Evolutionary conservation across 139 green algal genomes (phyloP).

Genomic region (Asterochloris erici): DNA sequence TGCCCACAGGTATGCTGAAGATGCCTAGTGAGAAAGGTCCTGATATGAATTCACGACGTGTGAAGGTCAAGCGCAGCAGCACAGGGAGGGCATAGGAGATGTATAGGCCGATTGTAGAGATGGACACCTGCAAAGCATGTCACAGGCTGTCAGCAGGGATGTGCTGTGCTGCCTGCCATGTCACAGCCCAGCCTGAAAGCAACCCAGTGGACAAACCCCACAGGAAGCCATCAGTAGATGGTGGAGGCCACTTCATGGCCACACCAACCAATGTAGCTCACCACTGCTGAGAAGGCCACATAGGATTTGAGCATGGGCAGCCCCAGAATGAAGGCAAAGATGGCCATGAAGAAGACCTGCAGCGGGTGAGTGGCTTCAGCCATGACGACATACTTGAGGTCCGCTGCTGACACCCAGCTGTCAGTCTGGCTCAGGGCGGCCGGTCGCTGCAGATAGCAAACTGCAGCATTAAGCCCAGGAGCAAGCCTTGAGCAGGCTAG

Average conservation of each 20-base stretch:
- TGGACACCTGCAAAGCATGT: constrained; percentile 3
- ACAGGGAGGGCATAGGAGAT: constrained; percentile 55
- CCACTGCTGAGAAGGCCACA: constrained; percentile 31
- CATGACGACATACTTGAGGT: no score
- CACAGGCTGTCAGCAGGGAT: no score
- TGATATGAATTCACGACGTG: constrained; percentile 34
- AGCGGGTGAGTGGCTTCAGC: no score
- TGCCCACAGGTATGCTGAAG: constrained; percentile 17
- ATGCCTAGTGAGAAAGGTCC: constrained; percentile 46
- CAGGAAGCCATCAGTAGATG: no score
- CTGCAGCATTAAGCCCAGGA: no score
- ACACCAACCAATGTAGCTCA: neutral
- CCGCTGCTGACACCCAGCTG: no score
- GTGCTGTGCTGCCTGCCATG: no score
- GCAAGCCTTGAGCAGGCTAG: neutral
- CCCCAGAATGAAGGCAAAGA: constrained; percentile 37
- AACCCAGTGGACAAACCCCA: no score
- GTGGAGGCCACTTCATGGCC: no score
- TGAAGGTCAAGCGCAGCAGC: constrained; percentile 35
- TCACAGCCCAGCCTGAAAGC: no score
- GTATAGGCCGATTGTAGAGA: constrained; percentile 47
- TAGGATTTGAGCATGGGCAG: constrained; percentile 30
- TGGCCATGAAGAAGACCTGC: constrained; percentile 30
- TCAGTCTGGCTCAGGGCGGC: no score
- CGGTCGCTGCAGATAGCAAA: no score